Evolutionary conservation across 1,284 basidiomycete genomes (phyloP).

Genomic region (Phenoliferia sp.): DNA sequence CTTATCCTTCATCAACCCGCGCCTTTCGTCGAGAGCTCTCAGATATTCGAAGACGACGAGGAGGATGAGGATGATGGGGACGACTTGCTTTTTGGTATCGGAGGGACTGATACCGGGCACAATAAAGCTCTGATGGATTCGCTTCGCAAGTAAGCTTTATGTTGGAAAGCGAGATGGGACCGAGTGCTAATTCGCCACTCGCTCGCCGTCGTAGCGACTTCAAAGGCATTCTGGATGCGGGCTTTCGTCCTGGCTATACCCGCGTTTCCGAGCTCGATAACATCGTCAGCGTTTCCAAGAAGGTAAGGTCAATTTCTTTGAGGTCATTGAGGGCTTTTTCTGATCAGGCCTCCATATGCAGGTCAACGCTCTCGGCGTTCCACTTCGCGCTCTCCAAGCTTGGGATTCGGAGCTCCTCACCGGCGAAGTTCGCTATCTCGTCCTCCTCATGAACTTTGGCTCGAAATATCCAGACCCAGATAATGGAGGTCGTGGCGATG

Average conservation of each 20-base stretch:
- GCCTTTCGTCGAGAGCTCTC: constrained; percentile 1
- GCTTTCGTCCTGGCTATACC: constrained; percentile 29
- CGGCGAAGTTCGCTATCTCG: constrained; percentile 29
- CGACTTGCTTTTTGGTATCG: constrained; percentile 18
- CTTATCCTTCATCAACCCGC: constrained; percentile 17
- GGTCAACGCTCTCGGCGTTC: constrained; percentile 27
- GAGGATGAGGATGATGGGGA: constrained; percentile 27
- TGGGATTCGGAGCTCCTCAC: constrained; percentile 33
- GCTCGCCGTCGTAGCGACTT: constrained; percentile 20
- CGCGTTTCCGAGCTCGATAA: constrained; percentile 30
- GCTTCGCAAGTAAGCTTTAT: constrained; percentile 11
- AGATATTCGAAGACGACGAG: neutral
- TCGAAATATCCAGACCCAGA: constrained; percentile 26
- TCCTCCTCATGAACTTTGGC: constrained; percentile 26
- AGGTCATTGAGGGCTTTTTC: neutral
- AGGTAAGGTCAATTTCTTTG: neutral
- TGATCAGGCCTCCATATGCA: neutral
- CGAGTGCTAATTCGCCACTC: neutral
- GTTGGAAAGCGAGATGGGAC: no score
- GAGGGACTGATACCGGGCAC: neutral
- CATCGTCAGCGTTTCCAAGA: constrained; percentile 30
- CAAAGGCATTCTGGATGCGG: constrained; percentile 22
- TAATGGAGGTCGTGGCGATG: constrained; percentile 15
- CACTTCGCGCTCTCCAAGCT: constrained; percentile 28
- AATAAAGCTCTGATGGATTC: constrained; percentile 8